Percentiles rank a stretch among this genome's conserved stretches.
phyloP scores from a whole-genome alignment of 129 eudicot genomes.

The Saussurea involucrata region DNA sequence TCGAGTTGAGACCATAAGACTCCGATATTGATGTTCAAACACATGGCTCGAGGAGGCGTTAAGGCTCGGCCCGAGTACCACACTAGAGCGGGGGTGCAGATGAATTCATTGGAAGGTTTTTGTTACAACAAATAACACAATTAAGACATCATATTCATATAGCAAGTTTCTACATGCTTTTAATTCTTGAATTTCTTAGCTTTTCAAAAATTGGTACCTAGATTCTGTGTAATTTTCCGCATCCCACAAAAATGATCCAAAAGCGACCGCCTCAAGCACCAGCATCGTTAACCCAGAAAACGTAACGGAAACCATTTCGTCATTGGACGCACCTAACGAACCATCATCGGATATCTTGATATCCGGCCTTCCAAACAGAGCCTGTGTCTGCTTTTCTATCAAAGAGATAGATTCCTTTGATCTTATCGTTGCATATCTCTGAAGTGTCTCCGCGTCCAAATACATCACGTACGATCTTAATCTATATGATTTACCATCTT shows the following conservation, averaged over 20 bases:
- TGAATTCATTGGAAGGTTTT: background rate
- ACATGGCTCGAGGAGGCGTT: background rate
- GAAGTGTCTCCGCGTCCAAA: slow-evolving; percentile 90
- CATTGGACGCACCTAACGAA: slow-evolving; percentile 64
- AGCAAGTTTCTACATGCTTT: slow-evolving; percentile 2
- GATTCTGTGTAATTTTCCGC: slow-evolving; percentile 83
- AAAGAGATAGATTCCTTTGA: slow-evolving; percentile 84
- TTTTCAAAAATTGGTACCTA: slow-evolving; percentile 59
- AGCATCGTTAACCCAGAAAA: slow-evolving; percentile 80
- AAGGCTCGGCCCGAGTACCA: background rate
- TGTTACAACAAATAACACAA: background rate
- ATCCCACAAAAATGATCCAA: slow-evolving; percentile 95
- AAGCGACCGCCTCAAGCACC: slow-evolving; percentile 89
- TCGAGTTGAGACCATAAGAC: background rate
- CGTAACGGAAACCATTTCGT: slow-evolving; percentile 46
- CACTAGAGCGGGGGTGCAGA: background rate
- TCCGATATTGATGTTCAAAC: background rate
- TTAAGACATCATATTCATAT: slow-evolving; percentile 16
- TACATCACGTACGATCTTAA: slow-evolving; percentile 88
- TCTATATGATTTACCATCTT: slow-evolving; percentile 49
- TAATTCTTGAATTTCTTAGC: slow-evolving; percentile 25
- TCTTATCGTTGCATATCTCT: slow-evolving; percentile 81
- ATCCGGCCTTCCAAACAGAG: slow-evolving; percentile 89
- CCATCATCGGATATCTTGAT: slow-evolving; percentile 64
- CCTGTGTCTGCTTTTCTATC: slow-evolving; percentile 90